Percentiles rank a stretch among this genome's conserved stretches.
Evolutionary conservation across 495 filamentous ascomycete genomes (phyloP).

Genomic region (Talaromyces wortmannii): DNA sequence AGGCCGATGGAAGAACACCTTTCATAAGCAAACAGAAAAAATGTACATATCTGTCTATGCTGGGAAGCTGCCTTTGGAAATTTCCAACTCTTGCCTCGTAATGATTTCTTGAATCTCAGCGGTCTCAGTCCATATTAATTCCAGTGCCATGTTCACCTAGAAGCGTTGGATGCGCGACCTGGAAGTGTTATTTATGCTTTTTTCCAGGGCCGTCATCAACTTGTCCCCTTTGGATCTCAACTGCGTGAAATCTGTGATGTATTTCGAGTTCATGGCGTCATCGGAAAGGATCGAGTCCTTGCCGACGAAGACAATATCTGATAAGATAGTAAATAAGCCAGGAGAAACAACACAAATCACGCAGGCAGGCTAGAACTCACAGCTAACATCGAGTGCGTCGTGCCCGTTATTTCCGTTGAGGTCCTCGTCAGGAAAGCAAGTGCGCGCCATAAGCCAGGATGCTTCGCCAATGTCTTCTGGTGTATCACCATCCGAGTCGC

Average conservation of each 20-base stretch:
- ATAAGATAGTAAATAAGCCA: neutral
- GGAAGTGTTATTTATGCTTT: neutral
- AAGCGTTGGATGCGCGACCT: neutral
- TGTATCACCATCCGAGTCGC: constrained; percentile 25
- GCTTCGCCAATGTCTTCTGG: constrained; percentile 31
- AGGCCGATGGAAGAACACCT: too few relatives aligned
- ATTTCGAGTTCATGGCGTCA: constrained; percentile 23
- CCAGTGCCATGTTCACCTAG: too few relatives aligned
- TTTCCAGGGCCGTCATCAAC: constrained; percentile 26
- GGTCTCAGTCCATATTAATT: too few relatives aligned
- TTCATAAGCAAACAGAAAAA: too few relatives aligned
- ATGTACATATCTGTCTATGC: too few relatives aligned
- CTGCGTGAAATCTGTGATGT: constrained; percentile 27
- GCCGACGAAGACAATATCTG: constrained; percentile 30
- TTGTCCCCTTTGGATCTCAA: constrained; percentile 26
- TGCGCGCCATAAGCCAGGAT: constrained; percentile 32
- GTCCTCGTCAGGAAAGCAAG: constrained; percentile 28
- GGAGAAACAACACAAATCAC: neutral
- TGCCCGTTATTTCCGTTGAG: constrained; percentile 26
- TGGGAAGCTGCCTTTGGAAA: too few relatives aligned
- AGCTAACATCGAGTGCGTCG: constrained; percentile 22
- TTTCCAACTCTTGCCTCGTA: too few relatives aligned
- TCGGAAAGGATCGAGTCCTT: constrained; percentile 19
- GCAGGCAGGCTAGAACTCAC: constrained; percentile 9
- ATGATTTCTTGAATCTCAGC: too few relatives aligned